Evolutionary conservation across 78 protist genomes (phyloP).

Genomic region (Guillardia theta): DNA sequence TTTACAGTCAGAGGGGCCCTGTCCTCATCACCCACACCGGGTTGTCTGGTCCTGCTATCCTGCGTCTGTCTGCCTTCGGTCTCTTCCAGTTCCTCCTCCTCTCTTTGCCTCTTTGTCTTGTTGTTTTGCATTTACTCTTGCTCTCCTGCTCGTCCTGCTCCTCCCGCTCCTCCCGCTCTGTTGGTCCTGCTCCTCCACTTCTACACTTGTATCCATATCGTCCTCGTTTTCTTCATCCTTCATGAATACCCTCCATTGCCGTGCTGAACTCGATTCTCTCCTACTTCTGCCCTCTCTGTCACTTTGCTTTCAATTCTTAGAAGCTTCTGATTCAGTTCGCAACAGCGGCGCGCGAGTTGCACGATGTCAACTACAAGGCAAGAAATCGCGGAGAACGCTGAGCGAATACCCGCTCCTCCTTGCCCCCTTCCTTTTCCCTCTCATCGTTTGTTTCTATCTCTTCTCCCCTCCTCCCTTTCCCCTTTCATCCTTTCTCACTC

Average conservation of each 20-base stretch:
- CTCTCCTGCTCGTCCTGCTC: not conserved
- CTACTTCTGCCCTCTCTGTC: not conserved
- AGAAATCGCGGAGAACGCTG: no score
- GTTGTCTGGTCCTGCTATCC: not conserved
- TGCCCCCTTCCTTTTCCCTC: not conserved
- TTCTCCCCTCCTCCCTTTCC: not conserved
- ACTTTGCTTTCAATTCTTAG: not conserved
- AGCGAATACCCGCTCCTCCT: not conserved
- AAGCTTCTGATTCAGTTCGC: no score
- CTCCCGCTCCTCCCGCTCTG: not conserved
- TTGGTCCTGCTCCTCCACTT: not conserved
- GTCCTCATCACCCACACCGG: not conserved
- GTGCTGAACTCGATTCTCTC: not conserved
- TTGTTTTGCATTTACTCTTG: not conserved
- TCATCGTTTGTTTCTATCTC: not conserved
- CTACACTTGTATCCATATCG: not conserved
- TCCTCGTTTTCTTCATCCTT: not conserved
- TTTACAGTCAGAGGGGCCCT: not conserved
- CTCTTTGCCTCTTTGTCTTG: no score
- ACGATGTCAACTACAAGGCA: no score
- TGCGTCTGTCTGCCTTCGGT: slow-evolving; percentile 15
- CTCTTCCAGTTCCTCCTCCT: not conserved
- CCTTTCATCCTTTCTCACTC: not conserved
- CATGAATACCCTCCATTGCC: not conserved
- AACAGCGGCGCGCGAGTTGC: no score